Conservation (phyloP, 2,329 filamentous ascomycete genomes). For the Capronia coronata region DNA sequence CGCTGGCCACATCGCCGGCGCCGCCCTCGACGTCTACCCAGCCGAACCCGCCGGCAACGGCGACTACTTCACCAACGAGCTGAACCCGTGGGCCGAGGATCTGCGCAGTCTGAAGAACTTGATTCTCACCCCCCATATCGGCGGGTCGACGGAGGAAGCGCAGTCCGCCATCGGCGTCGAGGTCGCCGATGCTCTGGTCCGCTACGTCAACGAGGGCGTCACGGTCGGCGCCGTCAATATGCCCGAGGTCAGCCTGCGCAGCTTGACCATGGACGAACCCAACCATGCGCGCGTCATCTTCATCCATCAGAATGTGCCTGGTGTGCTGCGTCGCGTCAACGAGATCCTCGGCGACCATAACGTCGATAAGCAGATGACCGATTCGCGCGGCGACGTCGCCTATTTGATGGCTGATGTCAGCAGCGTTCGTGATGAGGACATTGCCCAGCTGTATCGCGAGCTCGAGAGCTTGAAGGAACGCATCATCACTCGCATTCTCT, state of each 20-base stretch:
- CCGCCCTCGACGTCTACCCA: slow-evolving; percentile 94
- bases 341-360: slow-evolving; percentile 92
- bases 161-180: slow-evolving; percentile 94
- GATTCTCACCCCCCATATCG: slow-evolving; percentile 93
- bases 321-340: slow-evolving; percentile 93
- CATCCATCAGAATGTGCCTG: slow-evolving; percentile 93
- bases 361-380: slow-evolving; percentile 97
- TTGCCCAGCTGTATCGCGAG: slow-evolving; percentile 77
- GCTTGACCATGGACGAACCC: slow-evolving; percentile 80
- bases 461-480: slow-evolving; percentile 60
- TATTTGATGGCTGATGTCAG: slow-evolving; percentile 98
- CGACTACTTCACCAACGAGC: slow-evolving; percentile 78
- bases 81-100: slow-evolving; percentile 82
- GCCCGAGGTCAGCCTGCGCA: slow-evolving; percentile 87
- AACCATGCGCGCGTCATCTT: slow-evolving; percentile 91
- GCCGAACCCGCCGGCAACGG: slow-evolving; percentile 91
- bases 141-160: slow-evolving; percentile 94
- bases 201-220: slow-evolving; percentile 91
- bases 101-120: slow-evolving; percentile 81
- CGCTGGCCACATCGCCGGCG: slow-evolving; percentile 79
- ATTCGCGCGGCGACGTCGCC: slow-evolving; percentile 86
- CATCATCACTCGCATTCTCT: slow-evolving; percentile 27
- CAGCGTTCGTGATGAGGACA: slow-evolving; percentile 69
- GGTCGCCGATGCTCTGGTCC: slow-evolving; percentile 77
- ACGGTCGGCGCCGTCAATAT: slow-evolving; percentile 92